Percentiles rank a stretch among this genome's conserved stretches.
Conservation (phyloP, 2,329 filamentous ascomycete species). For the Capronia coronata region DNA sequence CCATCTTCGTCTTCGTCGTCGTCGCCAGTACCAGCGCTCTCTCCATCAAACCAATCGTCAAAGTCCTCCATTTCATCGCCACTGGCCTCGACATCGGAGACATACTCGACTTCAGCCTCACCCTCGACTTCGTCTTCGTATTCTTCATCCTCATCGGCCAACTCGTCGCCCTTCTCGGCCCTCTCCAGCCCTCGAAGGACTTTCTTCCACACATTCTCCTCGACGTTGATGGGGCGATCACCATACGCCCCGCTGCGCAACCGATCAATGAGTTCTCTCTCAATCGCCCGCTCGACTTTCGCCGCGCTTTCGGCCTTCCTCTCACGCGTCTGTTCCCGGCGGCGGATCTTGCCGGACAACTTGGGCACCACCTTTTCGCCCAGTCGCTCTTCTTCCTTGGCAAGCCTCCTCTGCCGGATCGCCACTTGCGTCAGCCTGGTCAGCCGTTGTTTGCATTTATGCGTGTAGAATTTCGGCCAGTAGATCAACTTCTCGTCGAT, state of each 20-base stretch:
- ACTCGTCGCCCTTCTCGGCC: conserved; percentile 76
- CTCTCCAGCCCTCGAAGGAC: conserved; percentile 85
- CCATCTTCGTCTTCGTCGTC: too few relatives aligned
- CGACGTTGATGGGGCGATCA: conserved; percentile 88
- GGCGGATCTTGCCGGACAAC: conserved; percentile 80
- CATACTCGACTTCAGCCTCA: conserved; percentile 88
- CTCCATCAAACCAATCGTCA: conserved; percentile 86
- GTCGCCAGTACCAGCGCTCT: conserved; percentile 50
- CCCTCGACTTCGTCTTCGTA: conserved; percentile 55
- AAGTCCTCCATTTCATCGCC: conserved; percentile 83
- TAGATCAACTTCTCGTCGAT: conserved; percentile 82
- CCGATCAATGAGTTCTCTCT: conserved; percentile 87
- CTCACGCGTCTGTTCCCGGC: conserved; percentile 68
- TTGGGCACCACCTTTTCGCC: conserved; percentile 85
- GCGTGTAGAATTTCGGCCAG: conserved; percentile 86
- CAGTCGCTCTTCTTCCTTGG: conserved; percentile 79
- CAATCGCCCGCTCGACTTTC: conserved; percentile 92
- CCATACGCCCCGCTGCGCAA: conserved; percentile 89
- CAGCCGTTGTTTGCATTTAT: conserved; percentile 94
- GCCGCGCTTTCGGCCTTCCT: conserved; percentile 73
- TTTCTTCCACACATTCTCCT: conserved; percentile 94
- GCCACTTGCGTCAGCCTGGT: conserved; percentile 88
- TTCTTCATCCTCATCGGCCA: conserved; percentile 69
- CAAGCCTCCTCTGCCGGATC: conserved; percentile 67
- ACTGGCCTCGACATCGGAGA: conserved; percentile 81